These are phyloP conservation scores for Taxillus chinensis DNA, from an alignment of 164 flowering plant species.

Conservation along the genomic window DNA sequence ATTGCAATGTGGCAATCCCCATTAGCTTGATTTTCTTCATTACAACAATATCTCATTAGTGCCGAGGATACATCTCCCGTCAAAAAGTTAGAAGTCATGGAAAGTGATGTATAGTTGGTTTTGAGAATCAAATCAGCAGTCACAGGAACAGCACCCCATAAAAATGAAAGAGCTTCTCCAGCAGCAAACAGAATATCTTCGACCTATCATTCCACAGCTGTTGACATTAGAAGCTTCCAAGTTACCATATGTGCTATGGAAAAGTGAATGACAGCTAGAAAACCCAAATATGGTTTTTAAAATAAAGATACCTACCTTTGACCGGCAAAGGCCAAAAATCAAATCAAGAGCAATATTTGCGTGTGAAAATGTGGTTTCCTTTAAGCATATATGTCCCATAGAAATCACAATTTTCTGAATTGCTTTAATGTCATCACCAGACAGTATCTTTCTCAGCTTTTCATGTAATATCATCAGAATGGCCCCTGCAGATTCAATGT, in stretches of 20 bases:
- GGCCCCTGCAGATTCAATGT: slow-evolving; percentile 41
- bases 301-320: slow-evolving; percentile 51
- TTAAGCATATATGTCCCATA: slow-evolving; percentile 77
- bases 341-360: slow-evolving; percentile 62
- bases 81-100: slow-evolving; percentile 71
- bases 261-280: background rate
- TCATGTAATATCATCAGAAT: slow-evolving; percentile 49
- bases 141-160: slow-evolving; percentile 96
- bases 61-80: slow-evolving; percentile 45
- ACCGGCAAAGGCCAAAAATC: slow-evolving; percentile 73
- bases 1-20: slow-evolving; percentile 38
- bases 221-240: background rate
- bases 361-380: slow-evolving; percentile 50
- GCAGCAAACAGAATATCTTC: slow-evolving; percentile 95
- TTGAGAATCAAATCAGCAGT: slow-evolving; percentile 84
- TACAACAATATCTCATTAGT: slow-evolving; percentile 17
- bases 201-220: slow-evolving; percentile 38
- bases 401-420: slow-evolving; percentile 66
- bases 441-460: slow-evolving; percentile 61
- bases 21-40: slow-evolving; percentile 24
- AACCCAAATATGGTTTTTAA: background rate
- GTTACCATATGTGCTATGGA: background rate
- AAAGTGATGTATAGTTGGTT: slow-evolving; percentile 79
- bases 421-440: slow-evolving; percentile 73
- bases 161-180: slow-evolving; percentile 91